Conservation (phyloP, 306 rosid genomes). For the Hippophae gyantsensis region DNA sequence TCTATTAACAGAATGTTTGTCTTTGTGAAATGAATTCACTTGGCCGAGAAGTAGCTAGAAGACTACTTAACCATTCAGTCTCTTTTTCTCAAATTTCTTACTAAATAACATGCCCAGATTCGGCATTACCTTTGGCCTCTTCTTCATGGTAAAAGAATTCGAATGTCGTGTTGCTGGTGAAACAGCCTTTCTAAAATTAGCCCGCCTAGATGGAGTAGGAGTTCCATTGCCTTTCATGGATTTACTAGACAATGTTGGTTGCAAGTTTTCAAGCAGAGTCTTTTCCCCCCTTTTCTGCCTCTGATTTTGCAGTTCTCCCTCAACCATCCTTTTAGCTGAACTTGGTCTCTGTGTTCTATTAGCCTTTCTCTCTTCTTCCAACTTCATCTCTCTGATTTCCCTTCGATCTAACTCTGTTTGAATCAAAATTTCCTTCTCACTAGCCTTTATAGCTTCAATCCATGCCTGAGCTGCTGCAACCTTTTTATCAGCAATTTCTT, state of each 20-base stretch:
- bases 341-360: constrained; percentile 23
- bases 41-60: too few species aligned
- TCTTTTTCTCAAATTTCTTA: too few species aligned
- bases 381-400: constrained; percentile 36
- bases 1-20: too few species aligned
- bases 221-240: constrained; percentile 27
- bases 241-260: constrained; percentile 32
- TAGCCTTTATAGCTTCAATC: constrained; percentile 76
- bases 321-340: constrained; percentile 26
- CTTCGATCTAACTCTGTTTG: constrained; percentile 37
- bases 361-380: constrained; percentile 32
- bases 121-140: too few species aligned
- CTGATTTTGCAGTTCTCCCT: constrained; percentile 24
- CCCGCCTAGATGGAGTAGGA: constrained; percentile 9
- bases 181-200: too few species aligned
- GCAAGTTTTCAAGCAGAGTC: not conserved
- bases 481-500: constrained; percentile 63
- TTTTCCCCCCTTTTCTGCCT: constrained; percentile 37
- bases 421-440: constrained; percentile 59
- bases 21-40: too few species aligned
- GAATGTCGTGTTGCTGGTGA: too few species aligned
- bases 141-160: too few species aligned
- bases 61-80: too few species aligned
- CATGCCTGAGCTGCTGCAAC: constrained; percentile 74
- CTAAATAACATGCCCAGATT: too few species aligned